phyloP scores from a whole-genome alignment of 2,329 filamentous ascomycete genomes.

The Aschersonia sp. region DNA sequence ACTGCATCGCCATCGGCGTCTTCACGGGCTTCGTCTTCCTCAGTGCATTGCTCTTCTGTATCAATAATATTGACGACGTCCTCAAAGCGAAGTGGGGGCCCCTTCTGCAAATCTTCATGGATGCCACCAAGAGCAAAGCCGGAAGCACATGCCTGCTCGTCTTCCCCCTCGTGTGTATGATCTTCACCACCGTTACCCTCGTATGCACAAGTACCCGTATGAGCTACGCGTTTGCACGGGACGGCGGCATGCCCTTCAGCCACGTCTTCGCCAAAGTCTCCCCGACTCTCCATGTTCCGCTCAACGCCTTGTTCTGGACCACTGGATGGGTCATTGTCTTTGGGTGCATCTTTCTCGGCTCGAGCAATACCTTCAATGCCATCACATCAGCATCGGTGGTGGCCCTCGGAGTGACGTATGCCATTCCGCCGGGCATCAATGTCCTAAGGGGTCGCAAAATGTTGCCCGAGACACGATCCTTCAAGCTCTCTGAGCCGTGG shows the following conservation, averaged over 20 bases:
- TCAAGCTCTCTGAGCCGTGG: conserved; percentile 19
- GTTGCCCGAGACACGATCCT: conserved; percentile 36
- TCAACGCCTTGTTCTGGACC: conserved; percentile 52
- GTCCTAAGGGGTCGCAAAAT: conserved; percentile 49
- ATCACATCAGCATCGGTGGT: conserved; percentile 62
- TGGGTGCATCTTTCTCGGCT: conserved; percentile 56
- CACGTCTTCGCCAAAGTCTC: conserved; percentile 47
- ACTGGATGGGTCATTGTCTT: conserved; percentile 49
- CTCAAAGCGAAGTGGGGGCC: conserved; percentile 42
- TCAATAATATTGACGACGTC: conserved; percentile 41
- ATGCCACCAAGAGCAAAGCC: conserved; percentile 46
- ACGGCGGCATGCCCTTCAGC: conserved; percentile 54
- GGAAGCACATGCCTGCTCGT: conserved; percentile 51
- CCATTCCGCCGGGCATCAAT: conserved; percentile 59
- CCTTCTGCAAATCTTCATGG: conserved; percentile 47
- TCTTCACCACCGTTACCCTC: conserved; percentile 48
- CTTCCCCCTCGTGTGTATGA: conserved; percentile 49
- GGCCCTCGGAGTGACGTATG: conserved; percentile 58
- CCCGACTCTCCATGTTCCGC: conserved; percentile 43
- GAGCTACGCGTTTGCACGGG: conserved; percentile 50
- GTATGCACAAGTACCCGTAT: conserved; percentile 54
- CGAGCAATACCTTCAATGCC: conserved; percentile 52
- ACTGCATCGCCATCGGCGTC: conserved; percentile 48
- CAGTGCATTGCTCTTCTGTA: conserved; percentile 47
- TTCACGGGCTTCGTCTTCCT: conserved; percentile 50